Conservation (phyloP, 169 alveolate genomes). For the Eimeria praecox region DNA sequence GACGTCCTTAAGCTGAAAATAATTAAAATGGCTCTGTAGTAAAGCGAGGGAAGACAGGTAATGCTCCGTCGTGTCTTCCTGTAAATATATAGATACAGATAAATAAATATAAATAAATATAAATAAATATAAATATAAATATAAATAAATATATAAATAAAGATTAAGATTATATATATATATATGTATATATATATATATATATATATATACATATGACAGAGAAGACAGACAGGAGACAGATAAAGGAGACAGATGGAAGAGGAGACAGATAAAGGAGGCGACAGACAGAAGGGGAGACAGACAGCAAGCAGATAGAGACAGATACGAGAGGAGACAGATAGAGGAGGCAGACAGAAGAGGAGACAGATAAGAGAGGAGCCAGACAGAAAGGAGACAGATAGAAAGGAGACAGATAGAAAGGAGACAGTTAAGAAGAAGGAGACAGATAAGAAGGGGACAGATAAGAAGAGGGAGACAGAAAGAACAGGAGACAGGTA, state of each 20-base stretch:
- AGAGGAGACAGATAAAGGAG: too few species aligned
- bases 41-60: constrained; percentile 86
- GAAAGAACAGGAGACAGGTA: background rate
- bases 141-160: background rate
- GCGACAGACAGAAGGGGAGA: too few species aligned
- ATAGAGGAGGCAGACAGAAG: background rate
- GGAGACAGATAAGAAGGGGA: background rate
- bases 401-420: background rate
- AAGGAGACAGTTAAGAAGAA: background rate
- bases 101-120: background rate
- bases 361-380: too few species aligned
- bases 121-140: background rate
- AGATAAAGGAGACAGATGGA: background rate
- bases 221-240: background rate
- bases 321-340: background rate
- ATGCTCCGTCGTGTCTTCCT: constrained; percentile 87
- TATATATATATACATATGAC: background rate
- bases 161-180: too few species aligned
- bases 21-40: constrained; percentile 86
- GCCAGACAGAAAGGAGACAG: background rate
- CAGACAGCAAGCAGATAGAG: background rate
- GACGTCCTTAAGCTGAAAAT: constrained; percentile 85
- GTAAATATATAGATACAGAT: background rate
- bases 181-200: too few species aligned
- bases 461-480: background rate